These are phyloP conservation scores for Tulasnella sp. DNA, from an alignment of 768 basidiomycete species.

Conservation along the genomic window DNA sequence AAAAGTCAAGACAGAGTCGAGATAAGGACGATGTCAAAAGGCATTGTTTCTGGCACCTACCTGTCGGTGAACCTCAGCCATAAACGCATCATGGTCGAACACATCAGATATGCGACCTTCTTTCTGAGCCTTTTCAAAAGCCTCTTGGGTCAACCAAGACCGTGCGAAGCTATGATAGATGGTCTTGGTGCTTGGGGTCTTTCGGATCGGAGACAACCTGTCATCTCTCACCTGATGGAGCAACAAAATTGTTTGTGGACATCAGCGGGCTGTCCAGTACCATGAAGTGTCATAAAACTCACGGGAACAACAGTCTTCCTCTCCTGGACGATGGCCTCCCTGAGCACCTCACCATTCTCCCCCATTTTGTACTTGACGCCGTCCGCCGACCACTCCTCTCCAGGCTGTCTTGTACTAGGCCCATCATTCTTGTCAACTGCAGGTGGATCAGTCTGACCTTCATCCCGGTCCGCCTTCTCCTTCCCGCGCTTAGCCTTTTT, in stretches of 20 bases:
- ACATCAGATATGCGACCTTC: neutral
- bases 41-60: too few relatives aligned
- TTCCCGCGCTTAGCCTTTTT: slow-evolving; percentile 41
- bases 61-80: too few relatives aligned
- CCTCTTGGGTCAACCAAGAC: too few relatives aligned
- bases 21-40: too few relatives aligned
- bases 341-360: slow-evolving; percentile 54
- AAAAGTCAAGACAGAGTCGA: too few relatives aligned
- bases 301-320: slow-evolving; percentile 46
- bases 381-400: slow-evolving; percentile 64
- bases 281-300: too few relatives aligned
- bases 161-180: too few relatives aligned
- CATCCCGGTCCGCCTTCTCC: slow-evolving; percentile 29
- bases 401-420: too few relatives aligned
- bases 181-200: neutral
- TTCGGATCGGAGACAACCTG: neutral
- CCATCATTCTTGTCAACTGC: slow-evolving; percentile 47
- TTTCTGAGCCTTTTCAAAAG: neutral
- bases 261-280: neutral
- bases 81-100: too few relatives aligned
- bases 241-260: too few relatives aligned
- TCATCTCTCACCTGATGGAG: neutral
- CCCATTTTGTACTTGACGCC: slow-evolving; percentile 64
- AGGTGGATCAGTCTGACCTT: slow-evolving; percentile 32
- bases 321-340: slow-evolving; percentile 62